These are phyloP conservation scores for Daldinia childiae DNA, from an alignment of 495 filamentous ascomycete genomes.

Conservation along the genomic window DNA sequence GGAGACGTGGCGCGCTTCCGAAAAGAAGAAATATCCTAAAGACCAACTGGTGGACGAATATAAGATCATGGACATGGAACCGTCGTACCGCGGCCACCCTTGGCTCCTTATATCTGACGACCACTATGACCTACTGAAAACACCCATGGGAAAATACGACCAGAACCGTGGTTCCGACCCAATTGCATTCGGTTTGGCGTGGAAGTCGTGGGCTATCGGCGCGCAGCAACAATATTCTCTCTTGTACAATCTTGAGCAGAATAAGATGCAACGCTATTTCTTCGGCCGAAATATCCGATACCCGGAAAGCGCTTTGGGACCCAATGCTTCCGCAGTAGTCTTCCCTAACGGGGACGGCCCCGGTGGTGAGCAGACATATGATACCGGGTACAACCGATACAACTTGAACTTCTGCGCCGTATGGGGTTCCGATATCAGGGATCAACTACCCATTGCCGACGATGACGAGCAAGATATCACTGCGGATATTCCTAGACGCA, in stretches of 20 bases:
- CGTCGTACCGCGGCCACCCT: slow-evolving; percentile 53
- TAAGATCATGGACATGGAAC: slow-evolving; percentile 38
- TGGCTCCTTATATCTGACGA: slow-evolving; percentile 56
- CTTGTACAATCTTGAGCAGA: slow-evolving; percentile 61
- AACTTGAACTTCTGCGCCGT: slow-evolving; percentile 61
- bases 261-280: slow-evolving; percentile 58
- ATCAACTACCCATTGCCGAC: slow-evolving; percentile 45
- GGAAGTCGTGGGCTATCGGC: slow-evolving; percentile 60
- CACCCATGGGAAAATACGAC: slow-evolving; percentile 52
- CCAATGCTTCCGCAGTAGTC: slow-evolving; percentile 33
- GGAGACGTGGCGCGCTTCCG: slow-evolving; percentile 43
- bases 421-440: slow-evolving; percentile 55
- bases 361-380: slow-evolving; percentile 55
- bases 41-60: slow-evolving; percentile 38
- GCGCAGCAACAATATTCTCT: slow-evolving; percentile 67
- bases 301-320: slow-evolving; percentile 29
- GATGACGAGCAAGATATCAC: slow-evolving; percentile 50
- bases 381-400: slow-evolving; percentile 55
- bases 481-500: slow-evolving; percentile 32
- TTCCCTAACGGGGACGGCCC: slow-evolving; percentile 19
- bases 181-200: slow-evolving; percentile 46
- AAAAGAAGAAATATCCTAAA: slow-evolving; percentile 36
- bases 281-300: slow-evolving; percentile 50
- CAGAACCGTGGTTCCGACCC: slow-evolving; percentile 39
- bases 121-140: slow-evolving; percentile 53